phyloP scores from a whole-genome alignment of 164 flowering plant species.

The Kingdonia uniflora region DNA sequence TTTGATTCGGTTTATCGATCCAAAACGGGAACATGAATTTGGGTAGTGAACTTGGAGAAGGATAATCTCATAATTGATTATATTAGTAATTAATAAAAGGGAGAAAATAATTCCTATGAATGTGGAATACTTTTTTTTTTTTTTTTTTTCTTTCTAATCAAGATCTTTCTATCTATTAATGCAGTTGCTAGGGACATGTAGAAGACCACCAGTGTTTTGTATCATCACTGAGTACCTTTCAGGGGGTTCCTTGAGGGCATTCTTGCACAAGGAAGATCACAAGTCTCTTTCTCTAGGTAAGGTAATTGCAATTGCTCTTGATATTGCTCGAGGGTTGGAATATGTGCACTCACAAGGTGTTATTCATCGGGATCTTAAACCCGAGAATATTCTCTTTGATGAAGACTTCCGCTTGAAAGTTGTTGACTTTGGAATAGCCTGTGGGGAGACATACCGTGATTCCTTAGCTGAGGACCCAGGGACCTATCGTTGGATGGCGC shows the following conservation, averaged over 20 bases:
- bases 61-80: too few relatives aligned
- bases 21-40: too few relatives aligned
- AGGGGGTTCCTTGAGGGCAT: conserved; percentile 81
- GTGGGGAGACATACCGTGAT: conserved; percentile 72
- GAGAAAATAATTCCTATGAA: neutral
- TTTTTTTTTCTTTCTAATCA: conserved; percentile 1
- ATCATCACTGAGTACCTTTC: conserved; percentile 71
- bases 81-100: too few relatives aligned
- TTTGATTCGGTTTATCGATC: too few relatives aligned
- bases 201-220: conserved; percentile 67
- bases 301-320: conserved; percentile 50
- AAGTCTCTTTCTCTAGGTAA: conserved; percentile 48
- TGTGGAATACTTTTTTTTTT: neutral
- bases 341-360: conserved; percentile 84
- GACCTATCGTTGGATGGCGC: conserved; percentile 98
- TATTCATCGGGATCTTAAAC: conserved; percentile 79
- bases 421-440: conserved; percentile 94
- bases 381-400: conserved; percentile 77
- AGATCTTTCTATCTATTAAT: conserved; percentile 7
- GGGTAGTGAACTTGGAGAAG: too few relatives aligned
- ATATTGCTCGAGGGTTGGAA: conserved; percentile 88
- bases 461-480: conserved; percentile 75
- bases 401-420: conserved; percentile 55
- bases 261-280: conserved; percentile 59
- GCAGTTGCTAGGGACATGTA: conserved; percentile 83